Evolutionary conservation across 163 green algal genomes (phyloP).

Genomic region (Scenedesmus sp.): DNA sequence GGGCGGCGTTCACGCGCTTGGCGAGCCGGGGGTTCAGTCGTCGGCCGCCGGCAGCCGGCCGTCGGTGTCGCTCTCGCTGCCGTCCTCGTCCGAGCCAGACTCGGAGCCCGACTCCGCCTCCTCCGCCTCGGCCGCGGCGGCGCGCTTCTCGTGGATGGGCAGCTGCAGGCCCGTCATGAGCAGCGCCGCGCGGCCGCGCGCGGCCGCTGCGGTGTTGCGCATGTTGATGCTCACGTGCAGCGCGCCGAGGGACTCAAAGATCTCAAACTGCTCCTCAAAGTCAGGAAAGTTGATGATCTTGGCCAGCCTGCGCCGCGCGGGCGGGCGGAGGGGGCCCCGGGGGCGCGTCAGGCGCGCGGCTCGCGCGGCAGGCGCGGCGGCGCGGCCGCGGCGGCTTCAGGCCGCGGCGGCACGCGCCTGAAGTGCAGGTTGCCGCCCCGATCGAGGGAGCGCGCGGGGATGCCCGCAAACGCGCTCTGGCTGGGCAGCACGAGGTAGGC

Average conservation of each 20-base stretch:
- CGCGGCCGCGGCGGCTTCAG: neutral
- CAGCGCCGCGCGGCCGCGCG: constrained; percentile 20
- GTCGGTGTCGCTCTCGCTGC: no score
- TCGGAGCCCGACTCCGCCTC: neutral
- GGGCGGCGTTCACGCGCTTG: no score
- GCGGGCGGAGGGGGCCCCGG: no score
- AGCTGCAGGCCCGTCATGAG: constrained; percentile 46
- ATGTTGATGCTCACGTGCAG: constrained; percentile 41
- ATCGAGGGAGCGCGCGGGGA: constrained; percentile 23
- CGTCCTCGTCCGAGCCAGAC: no score
- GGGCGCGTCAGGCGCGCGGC: no score
- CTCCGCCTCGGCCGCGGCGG: neutral
- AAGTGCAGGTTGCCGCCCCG: constrained; percentile 38
- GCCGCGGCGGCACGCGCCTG: constrained; percentile 11
- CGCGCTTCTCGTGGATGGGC: constrained; percentile 20
- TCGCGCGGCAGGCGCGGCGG: neutral
- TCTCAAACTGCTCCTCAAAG: constrained; percentile 47
- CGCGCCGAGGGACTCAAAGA: constrained; percentile 34
- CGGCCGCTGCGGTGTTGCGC: neutral
- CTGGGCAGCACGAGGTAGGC: constrained; percentile 42
- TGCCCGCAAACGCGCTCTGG: constrained; percentile 39
- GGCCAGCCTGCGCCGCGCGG: constrained; percentile 9
- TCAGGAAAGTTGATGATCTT: constrained; percentile 44
- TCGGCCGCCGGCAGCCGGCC: no score
- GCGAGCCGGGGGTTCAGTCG: no score